Conservation (phyloP, 2,329 filamentous ascomycete species). For the Scedosporium aurantiacum region DNA sequence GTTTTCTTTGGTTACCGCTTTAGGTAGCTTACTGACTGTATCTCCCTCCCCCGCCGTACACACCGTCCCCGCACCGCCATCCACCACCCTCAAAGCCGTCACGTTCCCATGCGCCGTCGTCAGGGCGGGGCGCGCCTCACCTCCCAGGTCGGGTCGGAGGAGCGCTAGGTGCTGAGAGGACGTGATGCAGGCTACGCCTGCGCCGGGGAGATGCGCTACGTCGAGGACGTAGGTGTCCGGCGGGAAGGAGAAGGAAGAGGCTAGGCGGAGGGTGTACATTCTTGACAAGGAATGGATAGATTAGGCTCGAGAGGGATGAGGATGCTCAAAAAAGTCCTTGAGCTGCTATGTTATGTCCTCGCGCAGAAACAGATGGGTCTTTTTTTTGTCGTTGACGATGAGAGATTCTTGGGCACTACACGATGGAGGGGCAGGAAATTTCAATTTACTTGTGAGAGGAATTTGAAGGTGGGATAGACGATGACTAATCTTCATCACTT, state of each 20-base stretch:
- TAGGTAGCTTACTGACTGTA: too few species aligned
- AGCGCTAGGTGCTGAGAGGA: constrained; percentile 61
- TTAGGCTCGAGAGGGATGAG: too few species aligned
- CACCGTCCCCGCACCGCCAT: constrained; percentile 39
- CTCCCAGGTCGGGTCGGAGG: constrained; percentile 48
- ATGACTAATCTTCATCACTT: too few species aligned
- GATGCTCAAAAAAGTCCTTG: too few species aligned
- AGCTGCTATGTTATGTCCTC: too few species aligned
- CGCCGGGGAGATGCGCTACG: constrained; percentile 36
- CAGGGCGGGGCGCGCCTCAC: constrained; percentile 33
- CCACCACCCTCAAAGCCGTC: constrained; percentile 48
- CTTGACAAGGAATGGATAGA: neutral
- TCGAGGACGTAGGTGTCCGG: constrained; percentile 46
- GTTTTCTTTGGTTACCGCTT: too few species aligned
- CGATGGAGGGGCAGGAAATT: too few species aligned
- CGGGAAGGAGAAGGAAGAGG: constrained; percentile 11
- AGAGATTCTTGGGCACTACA: too few species aligned
- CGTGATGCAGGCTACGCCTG: constrained; percentile 47
- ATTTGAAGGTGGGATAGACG: too few species aligned
- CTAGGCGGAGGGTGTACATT: neutral
- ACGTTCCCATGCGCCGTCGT: constrained; percentile 48
- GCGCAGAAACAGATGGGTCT: too few species aligned
- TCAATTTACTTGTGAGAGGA: too few species aligned
- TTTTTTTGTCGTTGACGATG: too few species aligned
- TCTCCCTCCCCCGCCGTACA: constrained; percentile 62